phyloP scores from a whole-genome alignment of 2,329 filamentous ascomycete genomes.

The Trichoderma simmonsii region DNA sequence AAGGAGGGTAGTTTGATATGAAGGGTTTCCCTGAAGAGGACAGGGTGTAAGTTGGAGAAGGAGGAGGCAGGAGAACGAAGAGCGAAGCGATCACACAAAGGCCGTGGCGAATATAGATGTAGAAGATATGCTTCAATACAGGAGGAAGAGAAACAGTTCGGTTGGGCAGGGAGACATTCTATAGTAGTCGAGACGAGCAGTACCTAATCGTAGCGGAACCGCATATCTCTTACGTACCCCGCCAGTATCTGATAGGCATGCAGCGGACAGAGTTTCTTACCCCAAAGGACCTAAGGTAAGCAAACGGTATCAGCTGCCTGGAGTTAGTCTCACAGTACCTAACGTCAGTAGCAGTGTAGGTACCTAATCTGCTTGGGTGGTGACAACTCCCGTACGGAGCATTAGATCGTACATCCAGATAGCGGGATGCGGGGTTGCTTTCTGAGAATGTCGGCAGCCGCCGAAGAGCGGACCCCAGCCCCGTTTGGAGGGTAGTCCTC shows the following conservation, averaged over 20 bases:
- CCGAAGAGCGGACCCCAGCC: conserved; percentile 18
- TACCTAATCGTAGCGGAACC: conserved; percentile 9
- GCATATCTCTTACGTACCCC: conserved; percentile 6
- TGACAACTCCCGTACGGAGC: background rate
- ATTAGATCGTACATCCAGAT: conserved; percentile 7
- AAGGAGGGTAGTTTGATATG: background rate
- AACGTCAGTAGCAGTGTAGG: background rate
- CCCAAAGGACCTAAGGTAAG: background rate
- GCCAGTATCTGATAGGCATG: conserved; percentile 7
- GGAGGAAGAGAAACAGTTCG: background rate
- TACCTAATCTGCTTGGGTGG: background rate
- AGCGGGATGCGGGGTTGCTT: conserved; percentile 13
- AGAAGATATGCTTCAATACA: background rate
- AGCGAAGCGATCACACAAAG: background rate
- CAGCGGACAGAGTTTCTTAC: background rate
- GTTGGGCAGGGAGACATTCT: conserved; percentile 12
- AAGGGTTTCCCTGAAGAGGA: background rate
- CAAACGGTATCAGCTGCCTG: background rate
- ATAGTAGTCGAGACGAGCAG: background rate
- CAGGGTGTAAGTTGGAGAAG: background rate
- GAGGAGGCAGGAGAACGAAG: background rate
- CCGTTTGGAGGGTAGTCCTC: background rate
- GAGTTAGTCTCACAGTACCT: background rate
- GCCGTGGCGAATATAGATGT: background rate
- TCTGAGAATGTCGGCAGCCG: conserved; percentile 13